Percentiles rank a stretch among this genome's conserved stretches.
Conservation (phyloP, 2,329 filamentous ascomycete genomes). For the Mycosphaerella arachidis region DNA sequence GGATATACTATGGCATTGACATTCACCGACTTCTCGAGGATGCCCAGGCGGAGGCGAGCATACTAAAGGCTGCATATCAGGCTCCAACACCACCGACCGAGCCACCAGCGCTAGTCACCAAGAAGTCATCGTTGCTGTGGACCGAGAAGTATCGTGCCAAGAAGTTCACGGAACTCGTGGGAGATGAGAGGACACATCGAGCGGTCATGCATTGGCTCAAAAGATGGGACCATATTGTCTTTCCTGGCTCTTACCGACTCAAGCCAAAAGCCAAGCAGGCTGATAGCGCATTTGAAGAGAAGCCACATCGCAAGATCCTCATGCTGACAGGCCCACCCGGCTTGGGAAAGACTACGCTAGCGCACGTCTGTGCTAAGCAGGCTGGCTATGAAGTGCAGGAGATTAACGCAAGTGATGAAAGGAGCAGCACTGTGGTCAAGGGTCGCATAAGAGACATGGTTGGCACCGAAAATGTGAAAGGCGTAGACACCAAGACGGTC, state of each 20-base stretch:
- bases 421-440: conserved; percentile 83
- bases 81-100: conserved; percentile 39
- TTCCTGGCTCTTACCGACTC: conserved; percentile 66
- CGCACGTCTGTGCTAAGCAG: conserved; percentile 91
- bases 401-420: conserved; percentile 95
- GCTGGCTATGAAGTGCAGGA: conserved; percentile 95
- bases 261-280: conserved; percentile 48
- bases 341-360: conserved; percentile 90
- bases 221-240: conserved; percentile 87
- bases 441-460: conserved; percentile 86
- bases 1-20: conserved; percentile 86
- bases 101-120: conserved; percentile 11
- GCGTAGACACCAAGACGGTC: conserved; percentile 53
- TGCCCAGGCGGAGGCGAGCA: conserved; percentile 57
- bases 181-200: conserved; percentile 89
- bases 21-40: conserved; percentile 78
- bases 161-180: conserved; percentile 88
- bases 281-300: conserved; percentile 53
- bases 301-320: conserved; percentile 78
- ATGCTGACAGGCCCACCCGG: conserved; percentile 88
- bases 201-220: conserved; percentile 91
- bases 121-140: conserved; percentile 64
- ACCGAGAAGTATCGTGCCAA: conserved; percentile 94
- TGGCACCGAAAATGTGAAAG: conserved; percentile 87
- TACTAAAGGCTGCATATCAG: conserved; percentile 29